phyloP scores from a whole-genome alignment of 331 rosid genomes.

The Phaseolus coccineus region DNA sequence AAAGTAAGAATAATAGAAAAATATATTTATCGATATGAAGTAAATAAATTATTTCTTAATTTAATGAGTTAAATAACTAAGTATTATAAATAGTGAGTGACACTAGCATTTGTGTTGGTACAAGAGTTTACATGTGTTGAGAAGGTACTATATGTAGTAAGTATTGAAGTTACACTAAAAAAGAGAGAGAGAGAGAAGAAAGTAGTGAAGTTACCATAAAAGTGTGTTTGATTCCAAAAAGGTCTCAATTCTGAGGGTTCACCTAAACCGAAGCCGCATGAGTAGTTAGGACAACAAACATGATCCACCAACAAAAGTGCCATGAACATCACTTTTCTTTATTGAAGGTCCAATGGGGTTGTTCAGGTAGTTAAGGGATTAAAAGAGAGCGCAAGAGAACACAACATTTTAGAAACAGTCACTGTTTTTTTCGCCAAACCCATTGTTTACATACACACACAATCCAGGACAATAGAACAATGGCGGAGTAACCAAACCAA shows the following conservation, averaged over 20 bases:
- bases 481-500: constrained; percentile 56
- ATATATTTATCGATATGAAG: no score
- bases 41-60: no score
- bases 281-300: constrained; percentile 45
- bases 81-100: no score
- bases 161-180: neutral
- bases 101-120: no score
- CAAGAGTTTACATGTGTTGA: no score
- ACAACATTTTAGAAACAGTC: neutral
- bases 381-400: constrained; percentile 33
- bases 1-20: no score
- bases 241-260: constrained; percentile 28
- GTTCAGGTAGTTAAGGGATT: constrained; percentile 54
- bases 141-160: neutral
- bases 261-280: constrained; percentile 37
- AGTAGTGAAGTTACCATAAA: neutral
- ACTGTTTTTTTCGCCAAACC: constrained; percentile 41
- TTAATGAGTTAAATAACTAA: no score
- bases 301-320: constrained; percentile 41
- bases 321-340: constrained; percentile 28
- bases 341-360: constrained; percentile 27
- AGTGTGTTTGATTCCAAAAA: neutral
- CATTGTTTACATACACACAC: constrained; percentile 24
- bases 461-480: neutral
- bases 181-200: no score